Evolutionary conservation across 257 asterid genomes (phyloP).

Genomic region (Nyctanthes arbortristis): DNA sequence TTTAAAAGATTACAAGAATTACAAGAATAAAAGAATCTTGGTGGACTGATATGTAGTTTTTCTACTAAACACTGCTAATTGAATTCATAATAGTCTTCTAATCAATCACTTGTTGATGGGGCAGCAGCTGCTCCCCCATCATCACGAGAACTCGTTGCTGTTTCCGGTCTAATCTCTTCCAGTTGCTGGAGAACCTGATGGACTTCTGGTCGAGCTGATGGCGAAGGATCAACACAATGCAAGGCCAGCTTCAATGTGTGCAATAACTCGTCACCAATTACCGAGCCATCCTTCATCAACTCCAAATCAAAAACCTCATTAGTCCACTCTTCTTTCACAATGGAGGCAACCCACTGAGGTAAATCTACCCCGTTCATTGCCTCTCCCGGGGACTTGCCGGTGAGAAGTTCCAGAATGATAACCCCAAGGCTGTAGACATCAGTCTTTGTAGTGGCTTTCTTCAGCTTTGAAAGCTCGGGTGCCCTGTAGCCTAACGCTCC

Average conservation of each 20-base stretch:
- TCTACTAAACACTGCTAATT: constrained; percentile 21
- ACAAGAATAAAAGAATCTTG: constrained; percentile 79
- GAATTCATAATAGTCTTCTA: background rate
- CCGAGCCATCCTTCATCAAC: constrained; percentile 84
- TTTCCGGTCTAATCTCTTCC: constrained; percentile 81
- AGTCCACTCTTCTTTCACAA: constrained; percentile 97
- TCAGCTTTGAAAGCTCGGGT: constrained; percentile 90
- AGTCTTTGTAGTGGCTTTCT: constrained; percentile 85
- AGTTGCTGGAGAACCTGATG: constrained; percentile 72
- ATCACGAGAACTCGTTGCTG: constrained; percentile 56
- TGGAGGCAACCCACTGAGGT: constrained; percentile 97
- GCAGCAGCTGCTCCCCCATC: constrained; percentile 46
- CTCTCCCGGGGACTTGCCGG: constrained; percentile 92
- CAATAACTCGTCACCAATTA: constrained; percentile 84
- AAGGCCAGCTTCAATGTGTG: constrained; percentile 78
- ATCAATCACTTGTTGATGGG: constrained; percentile 50
- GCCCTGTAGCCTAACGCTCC: constrained; percentile 95
- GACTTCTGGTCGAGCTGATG: constrained; percentile 84
- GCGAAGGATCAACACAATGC: constrained; percentile 90
- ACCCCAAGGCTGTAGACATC: constrained; percentile 94
- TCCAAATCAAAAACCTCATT: constrained; percentile 92
- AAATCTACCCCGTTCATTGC: constrained; percentile 74
- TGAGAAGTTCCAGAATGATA: constrained; percentile 76
- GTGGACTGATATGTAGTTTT: constrained; percentile 10
- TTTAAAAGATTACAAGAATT: constrained; percentile 1